Evolutionary conservation across 805 yeast species (phyloP), one percentile per base, ranked within the genome.

Genomic region (Yamadazyma tumulicola): DNA sequence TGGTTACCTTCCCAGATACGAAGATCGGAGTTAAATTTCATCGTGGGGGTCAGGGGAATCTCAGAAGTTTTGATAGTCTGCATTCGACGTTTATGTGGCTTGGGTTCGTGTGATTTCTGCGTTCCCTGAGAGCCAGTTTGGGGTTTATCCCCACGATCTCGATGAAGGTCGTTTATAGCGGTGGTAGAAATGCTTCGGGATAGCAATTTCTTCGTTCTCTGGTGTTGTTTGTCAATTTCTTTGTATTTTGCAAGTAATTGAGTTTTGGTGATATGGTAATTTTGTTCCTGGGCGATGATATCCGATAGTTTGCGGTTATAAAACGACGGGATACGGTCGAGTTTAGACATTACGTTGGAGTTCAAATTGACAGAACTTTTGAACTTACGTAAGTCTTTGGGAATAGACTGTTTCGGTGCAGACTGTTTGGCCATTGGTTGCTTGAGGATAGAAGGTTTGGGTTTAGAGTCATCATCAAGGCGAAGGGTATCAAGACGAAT

Each of bases 1-100:
- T 80, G 82, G 46, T 80, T 79, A 4, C 85, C 85, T 46, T 75
- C 80, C 87, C 86, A 81, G 29, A 61, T 59, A 44, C 64, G 63
- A 31, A 67, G 60, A 11, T 55, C 54, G 1, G 79, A 70, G 43
- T 81, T 78, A 47, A 65, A 81, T 30, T 60, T 63, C 79, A 81
- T 77, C 28, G 49, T 52, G 14, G 46, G 38, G 1, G 46, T 47
- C 17, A 31, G 27, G 1, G 50, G 49, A 43, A 26, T 44, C 29
- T 33, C 48, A 31, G 59, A 61, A 8, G 62, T 6, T 12, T 26
- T 26, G 19, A 26, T 26, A 10, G 19, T 14, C n/a, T 19, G 35
- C 7, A 15, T 11, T 22, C 9, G 18, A 11, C 20, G 15, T 17
- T 26, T 19, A 26, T 14, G 8, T 9, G 7, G 19, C 7, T 26